A percentile compares a stretch with the other conserved stretches of the same genome.
Conservation (phyloP, 2,329 filamentous ascomycete genomes). For the Aureobasidium sp. region DNA sequence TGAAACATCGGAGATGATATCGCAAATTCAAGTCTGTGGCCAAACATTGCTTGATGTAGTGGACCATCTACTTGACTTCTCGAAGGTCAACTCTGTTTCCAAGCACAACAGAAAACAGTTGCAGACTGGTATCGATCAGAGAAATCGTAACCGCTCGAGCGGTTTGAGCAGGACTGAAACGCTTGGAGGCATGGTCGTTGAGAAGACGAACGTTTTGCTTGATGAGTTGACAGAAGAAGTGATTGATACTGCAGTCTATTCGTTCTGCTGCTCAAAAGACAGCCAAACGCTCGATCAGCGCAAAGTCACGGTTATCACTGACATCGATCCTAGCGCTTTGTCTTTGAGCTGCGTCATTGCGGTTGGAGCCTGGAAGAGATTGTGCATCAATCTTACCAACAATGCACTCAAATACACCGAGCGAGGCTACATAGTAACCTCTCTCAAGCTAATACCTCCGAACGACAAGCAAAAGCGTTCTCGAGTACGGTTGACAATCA, state of each 20-base stretch:
- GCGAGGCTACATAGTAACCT: slow-evolving; percentile 26
- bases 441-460: neutral
- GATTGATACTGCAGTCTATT: slow-evolving; percentile 4
- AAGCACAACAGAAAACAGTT: neutral
- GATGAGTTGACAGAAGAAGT: slow-evolving; percentile 1
- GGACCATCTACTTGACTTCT: slow-evolving; percentile 29
- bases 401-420: slow-evolving; percentile 39
- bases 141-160: neutral
- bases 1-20: slow-evolving; percentile 26
- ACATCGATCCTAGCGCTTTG: slow-evolving; percentile 1
- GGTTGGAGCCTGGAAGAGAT: slow-evolving; percentile 17
- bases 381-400: slow-evolving; percentile 18
- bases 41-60: slow-evolving; percentile 36
- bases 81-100: slow-evolving; percentile 27
- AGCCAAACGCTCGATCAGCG: neutral
- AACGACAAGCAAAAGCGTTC: slow-evolving; percentile 1
- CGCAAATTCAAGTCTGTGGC: slow-evolving; percentile 38
- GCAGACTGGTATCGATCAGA: neutral
- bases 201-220: neutral
- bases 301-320: neutral
- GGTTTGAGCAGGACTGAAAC: neutral
- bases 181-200: slow-evolving; percentile 4
- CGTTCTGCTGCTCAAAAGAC: slow-evolving; percentile 2
- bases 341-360: neutral
- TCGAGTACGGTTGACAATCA: slow-evolving; percentile 28